Percentiles rank a stretch among this genome's conserved stretches.
Conservation (phyloP, 345 rosid genomes). For the thale cress (Arabidopsis thaliana) region TAIR10.1 NC_003075.7:1207501-1208000, state of each 20-base stretch:
- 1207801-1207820: neutral
- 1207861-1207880: conserved; percentile 63
- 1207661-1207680: neutral
- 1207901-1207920: conserved; percentile 92
- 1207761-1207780: conserved; percentile 48
- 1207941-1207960: conserved; percentile 82
- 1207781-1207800: conserved; percentile 24
- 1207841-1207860: conserved; percentile 67
- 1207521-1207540: neutral
- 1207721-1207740: neutral
- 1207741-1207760: conserved; percentile 30
- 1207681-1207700: neutral
- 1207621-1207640: neutral
- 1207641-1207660: neutral
- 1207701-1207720: neutral
- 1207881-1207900: conserved; percentile 77
- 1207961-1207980: conserved; percentile 72
- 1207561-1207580: neutral
- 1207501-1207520: neutral
- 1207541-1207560: neutral
- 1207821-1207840: conserved; percentile 30
- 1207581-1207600: neutral
- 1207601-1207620: neutral
- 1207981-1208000: conserved; percentile 66
- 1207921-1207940: conserved; percentile 87